Evolutionary conservation across 805 yeast species (phyloP).

Genomic region (Metschnikowia kunwiensis): DNA sequence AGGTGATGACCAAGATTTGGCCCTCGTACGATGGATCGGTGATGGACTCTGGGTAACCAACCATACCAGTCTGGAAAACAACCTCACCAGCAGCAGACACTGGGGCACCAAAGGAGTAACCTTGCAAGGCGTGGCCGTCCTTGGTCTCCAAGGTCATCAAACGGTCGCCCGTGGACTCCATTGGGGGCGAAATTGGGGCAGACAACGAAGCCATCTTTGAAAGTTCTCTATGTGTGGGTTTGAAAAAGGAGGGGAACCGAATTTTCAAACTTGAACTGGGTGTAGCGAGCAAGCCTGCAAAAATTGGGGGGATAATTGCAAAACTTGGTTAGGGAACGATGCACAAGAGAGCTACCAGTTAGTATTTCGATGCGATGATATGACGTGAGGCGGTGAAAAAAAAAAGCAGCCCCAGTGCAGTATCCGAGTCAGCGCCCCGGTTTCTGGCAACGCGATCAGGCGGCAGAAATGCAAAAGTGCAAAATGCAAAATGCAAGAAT

Average conservation of each 20-base stretch:
- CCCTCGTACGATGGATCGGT: slow-evolving; percentile 99
- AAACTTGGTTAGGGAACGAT: slow-evolving; percentile 10
- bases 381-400: background rate
- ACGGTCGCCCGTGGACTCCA: slow-evolving; percentile 78
- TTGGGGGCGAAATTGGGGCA: slow-evolving; percentile 86
- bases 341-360: slow-evolving; percentile 11
- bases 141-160: slow-evolving; percentile 85
- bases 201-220: slow-evolving; percentile 47
- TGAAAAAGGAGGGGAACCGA: slow-evolving; percentile 7
- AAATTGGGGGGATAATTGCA: slow-evolving; percentile 10
- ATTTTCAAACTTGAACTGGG: slow-evolving; percentile 1
- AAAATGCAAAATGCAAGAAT: no score
- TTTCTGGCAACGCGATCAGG: no score
- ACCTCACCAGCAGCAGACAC: slow-evolving; percentile 91
- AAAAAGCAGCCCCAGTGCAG: no score
- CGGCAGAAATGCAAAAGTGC: no score
- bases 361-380: slow-evolving; percentile 11
- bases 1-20: slow-evolving; percentile 93
- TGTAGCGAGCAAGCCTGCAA: slow-evolving; percentile 11
- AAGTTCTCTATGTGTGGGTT: slow-evolving; percentile 7
- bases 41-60: slow-evolving; percentile 96
- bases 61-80: slow-evolving; percentile 99
- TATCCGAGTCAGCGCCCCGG: no score
- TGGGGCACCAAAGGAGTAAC: slow-evolving; percentile 96
- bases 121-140: slow-evolving; percentile 83